A percentile compares a stretch with the other conserved stretches of the same genome.
Evolutionary conservation across 805 yeast genomes (phyloP).

Genomic region (Ogataea methanolica): DNA sequence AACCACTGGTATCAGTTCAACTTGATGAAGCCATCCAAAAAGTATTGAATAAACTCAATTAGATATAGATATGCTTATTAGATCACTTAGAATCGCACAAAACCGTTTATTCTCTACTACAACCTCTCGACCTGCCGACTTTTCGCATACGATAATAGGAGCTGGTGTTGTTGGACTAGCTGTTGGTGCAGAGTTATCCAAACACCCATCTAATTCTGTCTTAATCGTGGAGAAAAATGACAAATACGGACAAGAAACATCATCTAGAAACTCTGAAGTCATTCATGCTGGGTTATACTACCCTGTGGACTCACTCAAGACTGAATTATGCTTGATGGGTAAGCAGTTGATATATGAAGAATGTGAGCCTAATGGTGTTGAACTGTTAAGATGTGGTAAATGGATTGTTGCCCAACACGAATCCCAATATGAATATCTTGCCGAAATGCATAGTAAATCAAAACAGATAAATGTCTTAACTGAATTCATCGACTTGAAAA

Average conservation of each 20-base stretch:
- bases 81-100: not conserved
- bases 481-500: conserved; percentile 42
- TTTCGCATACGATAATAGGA: conserved; percentile 46
- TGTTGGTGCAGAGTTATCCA: conserved; percentile 63
- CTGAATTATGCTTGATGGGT: conserved; percentile 70
- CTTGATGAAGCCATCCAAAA: no score
- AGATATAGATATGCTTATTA: not conserved
- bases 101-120: conserved; percentile 1
- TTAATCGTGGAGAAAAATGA: conserved; percentile 66
- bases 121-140: not conserved
- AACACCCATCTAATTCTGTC: conserved; percentile 42
- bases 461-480: conserved; percentile 53
- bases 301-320: conserved; percentile 63
- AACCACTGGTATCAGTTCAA: no score
- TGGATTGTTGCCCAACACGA: conserved; percentile 85
- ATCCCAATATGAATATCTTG: conserved; percentile 54
- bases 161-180: conserved; percentile 86
- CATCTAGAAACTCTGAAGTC: conserved; percentile 89
- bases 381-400: conserved; percentile 66
- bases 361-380: conserved; percentile 44
- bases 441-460: conserved; percentile 47
- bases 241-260: conserved; percentile 71
- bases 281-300: conserved; percentile 89
- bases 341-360: conserved; percentile 60
- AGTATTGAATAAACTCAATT: no score